Evolutionary conservation across 1,139 yeast genomes (phyloP).

Genomic region (Arxiozyma slooffiae): DNA sequence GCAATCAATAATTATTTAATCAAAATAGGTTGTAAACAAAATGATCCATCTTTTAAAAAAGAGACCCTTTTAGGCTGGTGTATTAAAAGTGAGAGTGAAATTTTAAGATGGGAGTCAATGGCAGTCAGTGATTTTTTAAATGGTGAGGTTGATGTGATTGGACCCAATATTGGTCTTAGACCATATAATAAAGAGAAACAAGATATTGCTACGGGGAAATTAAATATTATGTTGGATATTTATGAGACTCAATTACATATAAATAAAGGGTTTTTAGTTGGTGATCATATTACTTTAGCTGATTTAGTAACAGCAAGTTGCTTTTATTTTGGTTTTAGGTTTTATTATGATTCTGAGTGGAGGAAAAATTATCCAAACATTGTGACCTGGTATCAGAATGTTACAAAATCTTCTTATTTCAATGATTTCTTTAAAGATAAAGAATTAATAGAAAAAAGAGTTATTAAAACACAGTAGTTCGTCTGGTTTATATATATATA

Average conservation of each 20-base stretch:
- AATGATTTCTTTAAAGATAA: slow-evolving; percentile 36
- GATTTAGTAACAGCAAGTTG: slow-evolving; percentile 62
- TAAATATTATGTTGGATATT: slow-evolving; percentile 36
- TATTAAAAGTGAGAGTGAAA: slow-evolving; percentile 45
- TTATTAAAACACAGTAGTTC: slow-evolving; percentile 34
- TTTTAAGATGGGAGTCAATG: slow-evolving; percentile 70
- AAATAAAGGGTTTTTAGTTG: slow-evolving; percentile 72
- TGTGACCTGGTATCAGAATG: slow-evolving; percentile 73
- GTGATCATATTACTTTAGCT: slow-evolving; percentile 71
- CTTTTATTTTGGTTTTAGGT: slow-evolving; percentile 19
- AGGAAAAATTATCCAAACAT: slow-evolving; percentile 57
- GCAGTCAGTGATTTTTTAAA: slow-evolving; percentile 56
- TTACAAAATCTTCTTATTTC: slow-evolving; percentile 46
- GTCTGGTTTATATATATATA: neutral
- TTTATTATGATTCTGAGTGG: slow-evolving; percentile 63
- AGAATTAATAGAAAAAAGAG: slow-evolving; percentile 41
- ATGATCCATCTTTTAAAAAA: slow-evolving; percentile 13
- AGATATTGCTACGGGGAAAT: slow-evolving; percentile 39
- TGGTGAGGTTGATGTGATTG: slow-evolving; percentile 27
- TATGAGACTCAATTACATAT: slow-evolving; percentile 54
- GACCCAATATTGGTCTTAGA: slow-evolving; percentile 37
- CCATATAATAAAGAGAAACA: slow-evolving; percentile 69
- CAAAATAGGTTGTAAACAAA: slow-evolving; percentile 3
- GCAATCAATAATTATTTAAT: slow-evolving; percentile 45
- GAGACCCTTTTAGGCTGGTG: slow-evolving; percentile 45